These are phyloP conservation scores for Suillus hirtellus DNA, from an alignment of 768 basidiomycete genomes.

Conservation along the genomic window DNA sequence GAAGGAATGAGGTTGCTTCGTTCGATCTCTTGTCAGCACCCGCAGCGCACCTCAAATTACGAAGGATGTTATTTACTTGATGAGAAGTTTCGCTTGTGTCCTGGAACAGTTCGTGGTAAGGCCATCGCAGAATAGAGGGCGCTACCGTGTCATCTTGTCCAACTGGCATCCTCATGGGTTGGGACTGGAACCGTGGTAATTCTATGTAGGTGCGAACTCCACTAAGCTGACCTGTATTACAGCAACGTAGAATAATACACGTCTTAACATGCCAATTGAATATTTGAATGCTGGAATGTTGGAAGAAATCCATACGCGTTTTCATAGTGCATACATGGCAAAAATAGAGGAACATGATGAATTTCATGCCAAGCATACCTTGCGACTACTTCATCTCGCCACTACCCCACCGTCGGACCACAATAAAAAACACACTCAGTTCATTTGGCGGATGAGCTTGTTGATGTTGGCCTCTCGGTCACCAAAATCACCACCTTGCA, in stretches of 20 bases:
- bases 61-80: conserved; percentile 32
- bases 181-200: not conserved
- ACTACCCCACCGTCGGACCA: conserved; percentile 9
- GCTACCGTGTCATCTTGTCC: not conserved
- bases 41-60: conserved; percentile 26
- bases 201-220: not conserved
- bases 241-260: conserved; percentile 4
- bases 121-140: not conserved
- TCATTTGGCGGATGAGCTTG: conserved; percentile 95
- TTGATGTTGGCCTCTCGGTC: conserved; percentile 97
- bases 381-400: conserved; percentile 15
- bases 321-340: conserved; percentile 33
- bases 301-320: conserved; percentile 25
- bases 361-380: conserved; percentile 36
- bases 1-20: conserved; percentile 3
- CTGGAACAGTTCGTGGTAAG: not conserved
- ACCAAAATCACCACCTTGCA: conserved; percentile 97
- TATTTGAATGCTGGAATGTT: not conserved
- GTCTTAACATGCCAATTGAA: not conserved
- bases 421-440: conserved; percentile 42
- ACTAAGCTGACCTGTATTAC: conserved; percentile 2
- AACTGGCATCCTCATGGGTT: not conserved
- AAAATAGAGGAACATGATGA: conserved; percentile 18
- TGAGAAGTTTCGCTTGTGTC: conserved; percentile 11
- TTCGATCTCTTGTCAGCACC: not conserved